Base-by-base conservation (phyloP, 2,329 filamentous ascomycete genomes). In the Bipolaris bicolor region DNA sequence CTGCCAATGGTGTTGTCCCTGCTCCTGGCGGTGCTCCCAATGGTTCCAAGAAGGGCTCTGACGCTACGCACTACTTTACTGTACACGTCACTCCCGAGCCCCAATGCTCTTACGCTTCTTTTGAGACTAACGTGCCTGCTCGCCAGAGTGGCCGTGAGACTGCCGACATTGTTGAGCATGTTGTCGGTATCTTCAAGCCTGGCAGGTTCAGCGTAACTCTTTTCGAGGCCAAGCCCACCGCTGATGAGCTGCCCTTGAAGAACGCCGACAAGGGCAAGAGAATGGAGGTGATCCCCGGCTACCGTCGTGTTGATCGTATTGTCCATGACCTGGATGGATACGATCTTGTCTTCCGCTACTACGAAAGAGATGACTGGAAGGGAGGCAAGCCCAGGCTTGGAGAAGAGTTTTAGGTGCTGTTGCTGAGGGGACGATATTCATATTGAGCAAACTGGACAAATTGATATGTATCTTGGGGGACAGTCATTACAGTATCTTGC, bases 301-400 rank as follows among this genome's bases (percentile, higher is more conserved):
- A 99, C 76, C 86, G 90, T 59, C 87, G 95, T 18, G 86, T 97
- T 51, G 95, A 99, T 76, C 89, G 93, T 52, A 97, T 99, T 65
- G 92, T 99, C 49, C 95, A 99, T 77, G 93, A 98, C 71, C 88
- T 99, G 68, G 94, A 99, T 73, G 95, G 96, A 51, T 99, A 99
- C 73, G 93, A 98, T 76, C 83, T 99, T 36, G 90, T 99, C 44
- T 99, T 99, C 81, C 87, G 94, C 57, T 97, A 96, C 82, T 99
- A 96, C 74, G 93, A 98, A 81, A 87, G 91, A 58, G 87, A 96
- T 65, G 94, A 90, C 69, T 98, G 86, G 85, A 84, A 84, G 75
- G 86, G 86, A 52, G 86, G 86, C 62, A 83, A 83, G 64, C 86
- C 86, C 45, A 80, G 86, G 68, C 75, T 89, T 72, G 86, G 86